Evolutionary conservation across 2,329 filamentous ascomycete genomes (phyloP).

Genomic region (Colletotrichum agaves): DNA sequence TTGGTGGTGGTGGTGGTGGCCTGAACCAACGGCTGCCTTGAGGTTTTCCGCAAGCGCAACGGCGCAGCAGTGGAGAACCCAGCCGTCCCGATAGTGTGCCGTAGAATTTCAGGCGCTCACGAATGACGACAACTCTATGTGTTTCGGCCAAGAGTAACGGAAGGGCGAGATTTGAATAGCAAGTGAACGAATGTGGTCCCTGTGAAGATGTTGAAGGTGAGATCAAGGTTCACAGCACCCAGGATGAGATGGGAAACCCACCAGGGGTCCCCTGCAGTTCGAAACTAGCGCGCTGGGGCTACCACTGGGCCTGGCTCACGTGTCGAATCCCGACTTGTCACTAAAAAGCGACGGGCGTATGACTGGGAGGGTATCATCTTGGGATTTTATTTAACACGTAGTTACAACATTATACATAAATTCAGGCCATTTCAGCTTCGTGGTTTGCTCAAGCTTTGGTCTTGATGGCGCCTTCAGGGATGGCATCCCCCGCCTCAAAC

Average conservation of each 20-base stretch:
- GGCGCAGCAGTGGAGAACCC: not conserved
- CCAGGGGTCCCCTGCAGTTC: not conserved
- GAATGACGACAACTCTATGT: too few species aligned
- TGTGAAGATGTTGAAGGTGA: not conserved
- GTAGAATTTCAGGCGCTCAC: too few species aligned
- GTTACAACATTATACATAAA: slow-evolving; percentile 15
- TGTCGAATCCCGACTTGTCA: not conserved
- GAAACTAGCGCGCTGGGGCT: not conserved
- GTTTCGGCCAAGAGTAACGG: too few species aligned
- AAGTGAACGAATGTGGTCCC: not conserved
- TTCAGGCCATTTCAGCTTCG: not conserved
- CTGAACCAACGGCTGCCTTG: not conserved
- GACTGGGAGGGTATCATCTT: slow-evolving; percentile 17
- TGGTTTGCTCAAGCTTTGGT: slow-evolving; percentile 47
- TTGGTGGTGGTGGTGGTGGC: not conserved
- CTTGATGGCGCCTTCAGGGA: slow-evolving; percentile 53
- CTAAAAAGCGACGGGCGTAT: too few species aligned
- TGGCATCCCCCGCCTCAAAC: slow-evolving; percentile 59
- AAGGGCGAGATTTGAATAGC: too few species aligned
- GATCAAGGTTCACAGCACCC: not conserved
- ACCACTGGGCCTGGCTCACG: not conserved
- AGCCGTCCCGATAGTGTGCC: too few species aligned
- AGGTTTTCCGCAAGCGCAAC: not conserved
- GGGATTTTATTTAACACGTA: slow-evolving; percentile 21
- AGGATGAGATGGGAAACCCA: not conserved